A percentile compares a stretch with the other conserved stretches of the same genome.
These are phyloP conservation scores for Manihot esculenta DNA, from an alignment of 441 rosid genomes.

Conservation along the genomic window DNA sequence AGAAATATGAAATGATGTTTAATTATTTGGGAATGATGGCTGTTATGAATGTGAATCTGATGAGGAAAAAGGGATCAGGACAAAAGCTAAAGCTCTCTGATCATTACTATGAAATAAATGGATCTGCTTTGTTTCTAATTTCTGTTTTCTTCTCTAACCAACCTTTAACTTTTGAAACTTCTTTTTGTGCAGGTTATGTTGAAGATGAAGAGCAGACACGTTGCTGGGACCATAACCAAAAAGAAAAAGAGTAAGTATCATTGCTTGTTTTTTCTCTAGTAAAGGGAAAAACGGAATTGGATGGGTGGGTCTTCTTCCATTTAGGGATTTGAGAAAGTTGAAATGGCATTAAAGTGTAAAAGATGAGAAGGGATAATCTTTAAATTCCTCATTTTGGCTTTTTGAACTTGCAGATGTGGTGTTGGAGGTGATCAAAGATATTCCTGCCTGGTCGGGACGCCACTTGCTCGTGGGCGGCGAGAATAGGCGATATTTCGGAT, in stretches of 20 bases:
- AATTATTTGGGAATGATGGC: conserved; percentile 57
- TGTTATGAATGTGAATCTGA: conserved; percentile 30
- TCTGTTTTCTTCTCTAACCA: conserved; percentile 8
- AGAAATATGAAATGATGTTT: conserved; percentile 18
- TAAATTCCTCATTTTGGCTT: conserved; percentile 10
- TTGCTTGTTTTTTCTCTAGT: conserved; percentile 29
- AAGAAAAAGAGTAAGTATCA: conserved; percentile 92
- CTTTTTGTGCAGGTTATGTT: conserved; percentile 56
- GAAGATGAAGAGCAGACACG: conserved; percentile 96
- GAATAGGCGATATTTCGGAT: conserved; percentile 69
- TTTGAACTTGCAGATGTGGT: conserved; percentile 57
- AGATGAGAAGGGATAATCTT: conserved; percentile 37
- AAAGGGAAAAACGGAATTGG: no score
- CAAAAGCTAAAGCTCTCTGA: conserved; percentile 31
- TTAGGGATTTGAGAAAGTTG: conserved; percentile 39
- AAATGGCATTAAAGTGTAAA: conserved; percentile 22
- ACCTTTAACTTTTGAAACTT: conserved; percentile 35
- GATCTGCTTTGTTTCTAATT: conserved; percentile 12
- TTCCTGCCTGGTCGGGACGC: conserved; percentile 94
- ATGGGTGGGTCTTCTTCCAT: conserved; percentile 54
- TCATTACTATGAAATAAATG: conserved; percentile 39
- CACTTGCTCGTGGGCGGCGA: conserved; percentile 86
- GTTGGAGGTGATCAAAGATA: conserved; percentile 66
- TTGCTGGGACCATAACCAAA: conserved; percentile 90
- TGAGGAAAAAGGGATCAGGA: conserved; percentile 15